Conservation (phyloP, 2,329 filamentous ascomycete genomes). For the Xylariomycetidae sp. region DNA sequence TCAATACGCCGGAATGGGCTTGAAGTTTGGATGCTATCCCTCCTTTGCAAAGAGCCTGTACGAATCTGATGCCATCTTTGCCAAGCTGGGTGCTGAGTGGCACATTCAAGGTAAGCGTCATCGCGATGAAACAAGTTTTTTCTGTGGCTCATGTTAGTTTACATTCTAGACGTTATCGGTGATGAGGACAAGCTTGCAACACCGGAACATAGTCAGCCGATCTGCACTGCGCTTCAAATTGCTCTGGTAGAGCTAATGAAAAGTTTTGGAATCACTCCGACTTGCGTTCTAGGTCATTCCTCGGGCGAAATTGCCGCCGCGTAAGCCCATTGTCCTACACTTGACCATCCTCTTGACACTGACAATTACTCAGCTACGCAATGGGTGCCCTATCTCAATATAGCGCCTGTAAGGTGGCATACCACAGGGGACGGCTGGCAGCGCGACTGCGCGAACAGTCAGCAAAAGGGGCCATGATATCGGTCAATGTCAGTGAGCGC, state of each 20-base stretch:
- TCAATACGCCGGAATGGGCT: slow-evolving; percentile 18
- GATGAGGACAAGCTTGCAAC: not conserved
- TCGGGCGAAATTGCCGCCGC: slow-evolving; percentile 29
- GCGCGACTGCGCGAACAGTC: not conserved
- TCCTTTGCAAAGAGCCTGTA: slow-evolving; percentile 10
- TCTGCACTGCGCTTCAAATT: slow-evolving; percentile 21
- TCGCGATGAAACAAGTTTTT: too few relatives aligned
- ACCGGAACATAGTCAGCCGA: slow-evolving; percentile 15
- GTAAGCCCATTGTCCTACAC: too few relatives aligned
- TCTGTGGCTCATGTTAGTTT: too few relatives aligned
- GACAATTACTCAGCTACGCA: slow-evolving; percentile 4
- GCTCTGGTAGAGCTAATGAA: slow-evolving; percentile 23
- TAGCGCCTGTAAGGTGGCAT: slow-evolving; percentile 24
- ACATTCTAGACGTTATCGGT: slow-evolving; percentile 5
- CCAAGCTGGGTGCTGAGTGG: slow-evolving; percentile 11
- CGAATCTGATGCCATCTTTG: slow-evolving; percentile 4
- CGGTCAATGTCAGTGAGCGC: slow-evolving; percentile 10
- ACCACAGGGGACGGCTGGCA: slow-evolving; percentile 15
- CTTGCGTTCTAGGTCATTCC: slow-evolving; percentile 23
- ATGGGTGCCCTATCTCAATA: slow-evolving; percentile 11
- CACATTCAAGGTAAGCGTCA: slow-evolving; percentile 12
- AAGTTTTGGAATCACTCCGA: slow-evolving; percentile 12
- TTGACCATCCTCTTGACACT: not conserved
- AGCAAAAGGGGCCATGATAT: slow-evolving; percentile 13
- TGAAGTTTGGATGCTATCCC: slow-evolving; percentile 13